phyloP scores from a whole-genome alignment of 257 asterid genomes.

The Solanum piurae region DNA sequence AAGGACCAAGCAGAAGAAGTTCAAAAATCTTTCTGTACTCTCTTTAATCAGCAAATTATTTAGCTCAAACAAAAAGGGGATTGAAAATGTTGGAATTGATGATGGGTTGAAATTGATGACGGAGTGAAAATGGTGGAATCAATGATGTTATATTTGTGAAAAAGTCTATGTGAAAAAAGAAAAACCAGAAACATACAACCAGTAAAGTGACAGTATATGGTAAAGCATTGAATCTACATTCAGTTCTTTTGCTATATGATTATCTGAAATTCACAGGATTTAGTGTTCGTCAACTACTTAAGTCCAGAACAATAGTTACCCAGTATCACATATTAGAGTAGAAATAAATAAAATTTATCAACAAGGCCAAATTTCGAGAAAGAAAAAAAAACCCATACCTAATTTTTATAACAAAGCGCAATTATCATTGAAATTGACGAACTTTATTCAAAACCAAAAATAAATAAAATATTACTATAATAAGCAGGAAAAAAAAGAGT shows the following conservation, averaged over 20 bases:
- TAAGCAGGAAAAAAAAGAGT: not conserved
- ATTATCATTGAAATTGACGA: not conserved
- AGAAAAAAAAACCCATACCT: not conserved
- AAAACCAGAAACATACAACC: not conserved
- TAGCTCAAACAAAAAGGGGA: not conserved
- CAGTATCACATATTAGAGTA: not conserved
- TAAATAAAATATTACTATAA: not conserved
- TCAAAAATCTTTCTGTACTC: not conserved
- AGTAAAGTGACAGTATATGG: not conserved
- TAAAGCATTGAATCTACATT: not conserved
- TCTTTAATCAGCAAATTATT: not conserved
- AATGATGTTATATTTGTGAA: not conserved
- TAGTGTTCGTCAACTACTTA: not conserved
- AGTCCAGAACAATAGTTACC: not conserved
- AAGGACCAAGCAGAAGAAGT: not conserved
- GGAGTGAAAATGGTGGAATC: not conserved
- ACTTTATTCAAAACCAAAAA: not conserved
- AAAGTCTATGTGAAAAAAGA: not conserved
- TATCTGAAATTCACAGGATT: not conserved
- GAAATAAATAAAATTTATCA: not conserved
- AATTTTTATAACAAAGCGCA: not conserved
- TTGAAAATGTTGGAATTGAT: not conserved
- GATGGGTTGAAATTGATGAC: not conserved
- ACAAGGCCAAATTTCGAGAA: not conserved
- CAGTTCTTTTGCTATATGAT: not conserved